Evolutionary conservation across 345 rosid species (phyloP), one percentile per base, ranked within the genome.

Genomic region (Eucalyptus globulus): DNA sequence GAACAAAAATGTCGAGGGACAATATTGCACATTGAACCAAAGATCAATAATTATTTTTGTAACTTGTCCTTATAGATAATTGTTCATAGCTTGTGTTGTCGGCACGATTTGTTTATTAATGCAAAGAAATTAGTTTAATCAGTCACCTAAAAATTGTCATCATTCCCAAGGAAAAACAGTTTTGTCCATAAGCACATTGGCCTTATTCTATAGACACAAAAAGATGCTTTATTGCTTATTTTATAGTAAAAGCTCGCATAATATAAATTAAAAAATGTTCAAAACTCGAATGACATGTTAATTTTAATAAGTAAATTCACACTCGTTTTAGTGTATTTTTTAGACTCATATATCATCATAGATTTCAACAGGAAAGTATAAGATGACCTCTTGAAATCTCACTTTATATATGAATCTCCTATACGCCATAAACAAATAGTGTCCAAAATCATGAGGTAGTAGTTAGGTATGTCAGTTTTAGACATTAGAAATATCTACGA

Each of bases 401-500:
- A 21, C 15, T 21, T 11, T 0, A 76, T 37, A 21, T 76, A 76
- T 37, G 15, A 76, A 21, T 76, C 4, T 37, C 24, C 5, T 21
- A 6, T 11, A 1, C 1, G 2, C 6, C 13, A 0, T 4, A 17
- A 69, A 34, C 7, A 53, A 53, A 53, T 53, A 53, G 10, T 53
- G 24, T 53, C 4, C 0, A 53, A 53, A 53, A 53, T 0, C 2
- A 53, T 53, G 56, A 53, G 9, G 0, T 7, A 17, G 0, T 0
- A 0, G 0, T 53, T 0, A 17, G 9, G 17, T 53, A 53, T 1
- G 24, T 53, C 2, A 1, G 0, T 17, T 53, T 51, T 51, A 7
- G 56, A 51, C 1, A 51, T 51, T 51, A 17, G 24, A 17, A 51
- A 53, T 19, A 53, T 0, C 0, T 19, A 53, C 0, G 1, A 53